Base-by-base conservation (phyloP, 345 rosid genomes). In the Clarkia xantiana region DNA sequence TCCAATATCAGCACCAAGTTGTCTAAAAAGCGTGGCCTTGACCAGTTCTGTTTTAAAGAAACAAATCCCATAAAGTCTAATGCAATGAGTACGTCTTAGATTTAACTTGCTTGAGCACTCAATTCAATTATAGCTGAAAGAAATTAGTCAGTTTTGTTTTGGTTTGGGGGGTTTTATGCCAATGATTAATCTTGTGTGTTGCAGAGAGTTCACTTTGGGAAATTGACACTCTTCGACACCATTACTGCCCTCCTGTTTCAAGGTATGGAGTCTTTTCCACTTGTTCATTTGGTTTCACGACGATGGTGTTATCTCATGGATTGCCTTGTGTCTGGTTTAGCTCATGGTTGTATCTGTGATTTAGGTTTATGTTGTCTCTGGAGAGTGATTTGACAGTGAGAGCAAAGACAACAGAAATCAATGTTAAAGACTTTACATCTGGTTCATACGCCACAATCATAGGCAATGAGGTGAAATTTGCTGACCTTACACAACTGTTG, bases 131-230 rank as follows among this genome's bases (percentile, higher is more conserved):
- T n/a, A 3, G 34, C 9, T 44, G 14, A 19, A 29, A n/a, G 45
- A 20, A 3, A 11, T 11, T 20, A 38, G 36, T 15, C 42, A 29
- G 51, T 20, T 47, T n/a, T n/a, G n/a, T n/a, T n/a, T 49, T 56
- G 25, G 29, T 22, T 18, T 47, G 23, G 16, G 16, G 11, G 14
- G 40, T 34, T 59, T 15, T 52, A 3, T 39, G 34, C 34, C 15
- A 23, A n/a, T 15, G 20, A 44, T 9, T 10, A 42, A 11, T 13
- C 44, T 9, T 18, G 43, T 23, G 44, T 9, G n/a, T 54, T 18
- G 48, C 57, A 91, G 98, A 70, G 62, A 91, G 96, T 65, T 91
- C 98, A 9, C 82, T 91, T 3, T 91, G 94, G 96, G 98, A 91
- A 72, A 76, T 91, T 5, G 93, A 91, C 54, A 62, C 74, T 18